Percentiles rank a stretch among this genome's conserved stretches.
phyloP scores from a whole-genome alignment of 768 basidiomycete genomes.

The Xanthoconium stramineum region DNA sequence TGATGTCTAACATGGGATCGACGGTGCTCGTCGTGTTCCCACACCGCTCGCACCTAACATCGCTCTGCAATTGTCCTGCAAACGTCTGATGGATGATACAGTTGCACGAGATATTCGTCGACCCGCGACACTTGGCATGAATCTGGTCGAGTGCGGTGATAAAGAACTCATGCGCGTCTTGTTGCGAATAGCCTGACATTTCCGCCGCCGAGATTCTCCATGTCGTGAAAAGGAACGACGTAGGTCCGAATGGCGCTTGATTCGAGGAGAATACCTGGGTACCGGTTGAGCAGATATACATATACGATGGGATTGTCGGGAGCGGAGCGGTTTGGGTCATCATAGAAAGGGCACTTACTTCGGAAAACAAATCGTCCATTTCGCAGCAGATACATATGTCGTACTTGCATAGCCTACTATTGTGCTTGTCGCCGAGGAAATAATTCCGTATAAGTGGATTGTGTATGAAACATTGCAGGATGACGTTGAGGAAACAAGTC shows the following conservation, averaged over 20 bases:
- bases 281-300: not conserved
- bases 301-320: not conserved
- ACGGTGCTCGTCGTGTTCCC: slow-evolving; percentile 71
- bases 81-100: slow-evolving; percentile 93
- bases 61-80: slow-evolving; percentile 81
- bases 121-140: slow-evolving; percentile 72
- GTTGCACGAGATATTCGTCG: slow-evolving; percentile 76
- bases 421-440: slow-evolving; percentile 90
- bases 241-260: slow-evolving; percentile 69
- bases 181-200: slow-evolving; percentile 89
- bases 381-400: slow-evolving; percentile 87
- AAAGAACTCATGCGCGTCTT: slow-evolving; percentile 90
- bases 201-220: slow-evolving; percentile 81
- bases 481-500: slow-evolving; percentile 92
- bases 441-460: slow-evolving; percentile 88
- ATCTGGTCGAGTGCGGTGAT: slow-evolving; percentile 84
- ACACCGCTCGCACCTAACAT: slow-evolving; percentile 86
- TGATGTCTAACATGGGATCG: slow-evolving; percentile 90
- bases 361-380: slow-evolving; percentile 83
- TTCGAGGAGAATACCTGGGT: slow-evolving; percentile 56
- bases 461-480: slow-evolving; percentile 84
- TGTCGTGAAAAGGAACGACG: slow-evolving; percentile 76
- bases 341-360: slow-evolving; percentile 42
- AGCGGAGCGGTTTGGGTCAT: not conserved
- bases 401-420: slow-evolving; percentile 61